Percentiles rank a stretch among this genome's conserved stretches.
Evolutionary conservation across 2,329 filamentous ascomycete species (phyloP).

Genomic region (Chaetomium strumarium): DNA sequence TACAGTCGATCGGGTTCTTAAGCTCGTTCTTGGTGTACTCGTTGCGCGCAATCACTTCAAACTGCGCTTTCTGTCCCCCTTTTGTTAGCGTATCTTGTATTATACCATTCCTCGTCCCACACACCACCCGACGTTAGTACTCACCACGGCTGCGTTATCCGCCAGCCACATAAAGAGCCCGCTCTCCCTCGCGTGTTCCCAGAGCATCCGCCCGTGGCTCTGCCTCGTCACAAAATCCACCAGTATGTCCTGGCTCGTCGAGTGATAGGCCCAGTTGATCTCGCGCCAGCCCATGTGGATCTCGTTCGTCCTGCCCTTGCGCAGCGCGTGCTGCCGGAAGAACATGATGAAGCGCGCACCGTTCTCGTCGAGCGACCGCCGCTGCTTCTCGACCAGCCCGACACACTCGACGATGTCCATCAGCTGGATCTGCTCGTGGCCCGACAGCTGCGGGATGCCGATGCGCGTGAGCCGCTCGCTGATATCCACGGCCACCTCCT

Average conservation of each 20-base stretch:
- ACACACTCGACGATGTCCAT: constrained; percentile 81
- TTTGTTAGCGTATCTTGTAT: constrained; percentile 7
- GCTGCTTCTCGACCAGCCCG: constrained; percentile 77
- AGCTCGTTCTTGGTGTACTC: constrained; percentile 85
- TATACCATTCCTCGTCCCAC: background rate
- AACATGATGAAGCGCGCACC: constrained; percentile 83
- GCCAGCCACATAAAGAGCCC: constrained; percentile 95
- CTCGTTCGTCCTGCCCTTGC: constrained; percentile 58
- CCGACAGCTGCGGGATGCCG: constrained; percentile 72
- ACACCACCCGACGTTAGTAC: constrained; percentile 30
- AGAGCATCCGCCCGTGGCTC: constrained; percentile 72
- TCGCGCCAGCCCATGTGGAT: constrained; percentile 69
- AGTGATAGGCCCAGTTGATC: constrained; percentile 81
- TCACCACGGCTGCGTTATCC: constrained; percentile 68
- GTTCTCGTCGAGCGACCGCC: constrained; percentile 85
- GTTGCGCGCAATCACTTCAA: constrained; percentile 85
- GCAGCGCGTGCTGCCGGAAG: constrained; percentile 73
- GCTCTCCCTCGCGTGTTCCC: constrained; percentile 78
- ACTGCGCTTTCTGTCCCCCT: constrained; percentile 57
- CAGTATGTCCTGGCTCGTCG: constrained; percentile 81
- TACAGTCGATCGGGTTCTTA: constrained; percentile 87
- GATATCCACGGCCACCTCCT: constrained; percentile 62
- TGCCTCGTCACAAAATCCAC: constrained; percentile 75
- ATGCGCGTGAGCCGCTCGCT: constrained; percentile 72
- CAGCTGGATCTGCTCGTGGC: constrained; percentile 79